A percentile compares a stretch with the other conserved stretches of the same genome.
phyloP scores from a whole-genome alignment of 345 rosid species.

The Ceriops tagal region DNA sequence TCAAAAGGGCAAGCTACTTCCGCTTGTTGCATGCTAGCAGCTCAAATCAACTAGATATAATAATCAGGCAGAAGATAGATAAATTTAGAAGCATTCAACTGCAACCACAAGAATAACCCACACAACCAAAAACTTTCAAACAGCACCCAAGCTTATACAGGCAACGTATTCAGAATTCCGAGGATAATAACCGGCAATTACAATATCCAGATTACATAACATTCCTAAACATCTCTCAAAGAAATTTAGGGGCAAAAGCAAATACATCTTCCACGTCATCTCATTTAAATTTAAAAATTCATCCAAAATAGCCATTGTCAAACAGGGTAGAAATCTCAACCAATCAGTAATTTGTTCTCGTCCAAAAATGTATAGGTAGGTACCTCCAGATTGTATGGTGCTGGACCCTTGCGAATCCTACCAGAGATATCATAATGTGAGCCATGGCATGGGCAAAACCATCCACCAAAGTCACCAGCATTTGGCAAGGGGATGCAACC shows the following conservation, averaged over 20 bases:
- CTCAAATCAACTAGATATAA: no score
- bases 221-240: constrained; percentile 17
- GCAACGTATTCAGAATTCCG: constrained; percentile 24
- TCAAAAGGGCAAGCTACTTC: no score
- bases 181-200: constrained; percentile 6
- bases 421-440: constrained; percentile 95
- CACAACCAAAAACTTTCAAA: not conserved
- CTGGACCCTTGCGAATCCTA: constrained; percentile 92
- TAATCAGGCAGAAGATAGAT: no score
- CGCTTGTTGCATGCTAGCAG: no score
- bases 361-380: constrained; percentile 87
- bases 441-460: constrained; percentile 98
- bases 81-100: no score
- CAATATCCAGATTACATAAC: constrained; percentile 19
- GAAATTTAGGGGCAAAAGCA: constrained; percentile 16
- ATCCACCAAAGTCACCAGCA: constrained; percentile 95
- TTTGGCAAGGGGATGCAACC: constrained; percentile 98
- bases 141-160: not conserved
- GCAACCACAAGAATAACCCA: not conserved
- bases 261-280: constrained; percentile 45
- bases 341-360: constrained; percentile 73
- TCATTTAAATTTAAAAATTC: constrained; percentile 13
- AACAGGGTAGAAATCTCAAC: constrained; percentile 38
- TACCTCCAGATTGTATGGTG: constrained; percentile 86
- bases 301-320: constrained; percentile 7